phyloP scores from a whole-genome alignment of 768 basidiomycete species.

The Lactarius vividus region DNA sequence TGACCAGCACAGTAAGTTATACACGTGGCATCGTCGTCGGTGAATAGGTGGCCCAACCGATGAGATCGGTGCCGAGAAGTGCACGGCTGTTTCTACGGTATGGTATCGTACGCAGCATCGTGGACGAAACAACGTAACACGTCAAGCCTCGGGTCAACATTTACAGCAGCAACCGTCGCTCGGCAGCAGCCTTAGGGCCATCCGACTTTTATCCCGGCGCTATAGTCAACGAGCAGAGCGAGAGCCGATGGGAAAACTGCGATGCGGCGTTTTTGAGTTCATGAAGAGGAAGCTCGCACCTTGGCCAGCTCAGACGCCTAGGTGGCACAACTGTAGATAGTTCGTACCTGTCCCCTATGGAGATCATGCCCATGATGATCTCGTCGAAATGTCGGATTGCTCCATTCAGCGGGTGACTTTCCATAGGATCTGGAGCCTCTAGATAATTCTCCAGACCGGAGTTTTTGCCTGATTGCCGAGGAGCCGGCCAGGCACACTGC shows the following conservation, averaged over 20 bases:
- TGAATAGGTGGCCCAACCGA: background rate
- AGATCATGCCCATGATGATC: background rate
- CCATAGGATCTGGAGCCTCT: too few species aligned
- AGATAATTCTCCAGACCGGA: too few species aligned
- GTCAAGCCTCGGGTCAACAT: background rate
- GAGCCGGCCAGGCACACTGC: too few species aligned
- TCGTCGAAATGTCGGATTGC: background rate
- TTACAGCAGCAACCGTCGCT: background rate
- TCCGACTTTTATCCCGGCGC: background rate
- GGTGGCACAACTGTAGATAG: background rate
- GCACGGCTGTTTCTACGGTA: background rate
- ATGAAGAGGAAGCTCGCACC: too few species aligned
- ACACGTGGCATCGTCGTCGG: background rate
- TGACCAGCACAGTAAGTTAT: background rate
- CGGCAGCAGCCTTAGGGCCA: background rate
- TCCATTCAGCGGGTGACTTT: too few species aligned
- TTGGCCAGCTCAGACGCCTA: background rate
- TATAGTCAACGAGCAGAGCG: background rate
- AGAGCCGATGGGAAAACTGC: background rate
- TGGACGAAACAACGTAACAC: background rate
- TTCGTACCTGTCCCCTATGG: conserved; percentile 10
- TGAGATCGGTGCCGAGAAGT: background rate
- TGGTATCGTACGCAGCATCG: background rate
- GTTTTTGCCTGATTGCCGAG: too few species aligned
- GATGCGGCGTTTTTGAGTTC: background rate